These are phyloP conservation scores for Fraxinus floribunda DNA, from an alignment of 305 asterid species.

Conservation along the genomic window DNA sequence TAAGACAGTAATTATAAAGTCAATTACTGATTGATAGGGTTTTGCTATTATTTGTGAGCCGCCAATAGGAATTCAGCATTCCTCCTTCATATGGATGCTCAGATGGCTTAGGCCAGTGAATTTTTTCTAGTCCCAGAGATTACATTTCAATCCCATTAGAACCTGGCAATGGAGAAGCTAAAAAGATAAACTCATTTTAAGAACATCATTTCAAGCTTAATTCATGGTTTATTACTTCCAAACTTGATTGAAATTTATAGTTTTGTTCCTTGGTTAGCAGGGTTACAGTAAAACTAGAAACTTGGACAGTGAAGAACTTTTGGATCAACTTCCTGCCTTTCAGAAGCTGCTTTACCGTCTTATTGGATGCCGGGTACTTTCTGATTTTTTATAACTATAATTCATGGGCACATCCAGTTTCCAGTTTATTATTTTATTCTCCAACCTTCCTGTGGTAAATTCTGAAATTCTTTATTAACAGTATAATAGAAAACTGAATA, in stretches of 20 bases:
- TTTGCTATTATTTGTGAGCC: not conserved
- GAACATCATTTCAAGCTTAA: not conserved
- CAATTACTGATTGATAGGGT: not conserved
- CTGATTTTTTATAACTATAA: not conserved
- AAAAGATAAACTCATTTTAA: not conserved
- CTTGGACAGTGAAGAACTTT: not conserved
- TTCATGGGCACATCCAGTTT: not conserved
- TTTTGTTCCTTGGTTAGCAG: not conserved
- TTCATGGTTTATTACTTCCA: constrained; percentile 10
- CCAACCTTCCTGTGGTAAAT: constrained; percentile 26
- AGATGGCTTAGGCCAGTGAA: not conserved
- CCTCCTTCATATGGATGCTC: not conserved
- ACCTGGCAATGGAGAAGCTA: not conserved
- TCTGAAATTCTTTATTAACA: not conserved
- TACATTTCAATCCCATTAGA: not conserved
- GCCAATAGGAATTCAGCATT: not conserved
- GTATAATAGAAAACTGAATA: not conserved
- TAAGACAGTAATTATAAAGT: not conserved
- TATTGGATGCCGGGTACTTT: not conserved
- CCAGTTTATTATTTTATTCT: constrained; percentile 11
- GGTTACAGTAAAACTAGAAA: not conserved
- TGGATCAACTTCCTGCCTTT: not conserved
- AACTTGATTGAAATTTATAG: not conserved
- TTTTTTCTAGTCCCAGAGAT: not conserved
- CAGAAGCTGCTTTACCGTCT: not conserved